These are phyloP conservation scores for Monosporascus ibericus DNA, from an alignment of 2,329 filamentous ascomycete genomes.

Conservation along the genomic window DNA sequence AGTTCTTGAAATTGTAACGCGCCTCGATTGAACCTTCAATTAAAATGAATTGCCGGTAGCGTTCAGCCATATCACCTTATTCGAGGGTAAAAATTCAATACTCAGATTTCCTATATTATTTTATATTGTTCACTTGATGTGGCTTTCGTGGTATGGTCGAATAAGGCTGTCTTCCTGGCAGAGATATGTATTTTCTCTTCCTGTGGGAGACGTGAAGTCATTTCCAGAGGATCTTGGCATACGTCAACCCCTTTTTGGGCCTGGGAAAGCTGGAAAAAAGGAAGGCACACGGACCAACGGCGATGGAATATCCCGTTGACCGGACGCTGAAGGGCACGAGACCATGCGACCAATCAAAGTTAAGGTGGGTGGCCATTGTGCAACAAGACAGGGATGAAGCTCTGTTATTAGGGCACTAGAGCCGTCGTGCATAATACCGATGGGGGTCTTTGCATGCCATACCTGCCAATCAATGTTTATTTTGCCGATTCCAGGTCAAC, in stretches of 20 bases:
- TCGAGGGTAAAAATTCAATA: no score
- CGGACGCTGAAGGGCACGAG: background rate
- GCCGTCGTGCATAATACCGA: background rate
- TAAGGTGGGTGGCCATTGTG: background rate
- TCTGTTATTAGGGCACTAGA: background rate
- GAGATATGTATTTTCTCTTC: background rate
- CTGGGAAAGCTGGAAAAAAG: no score
- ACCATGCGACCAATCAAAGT: background rate
- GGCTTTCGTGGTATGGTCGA: background rate
- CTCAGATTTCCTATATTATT: background rate
- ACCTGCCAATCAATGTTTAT: background rate
- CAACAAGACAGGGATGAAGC: background rate
- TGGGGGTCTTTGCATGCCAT: background rate
- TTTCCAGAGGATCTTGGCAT: background rate
- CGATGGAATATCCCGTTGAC: background rate
- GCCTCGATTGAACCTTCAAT: background rate
- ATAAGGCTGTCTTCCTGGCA: background rate
- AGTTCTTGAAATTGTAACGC: background rate
- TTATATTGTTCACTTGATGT: background rate
- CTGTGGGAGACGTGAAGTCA: background rate
- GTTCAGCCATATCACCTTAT: background rate
- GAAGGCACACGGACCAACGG: background rate
- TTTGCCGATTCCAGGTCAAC: background rate
- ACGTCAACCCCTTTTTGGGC: background rate
- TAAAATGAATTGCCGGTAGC: background rate